These are phyloP conservation scores for Dissophora globulifera DNA, from an alignment of 192 early-diverging fungal species.

Conservation along the genomic window DNA sequence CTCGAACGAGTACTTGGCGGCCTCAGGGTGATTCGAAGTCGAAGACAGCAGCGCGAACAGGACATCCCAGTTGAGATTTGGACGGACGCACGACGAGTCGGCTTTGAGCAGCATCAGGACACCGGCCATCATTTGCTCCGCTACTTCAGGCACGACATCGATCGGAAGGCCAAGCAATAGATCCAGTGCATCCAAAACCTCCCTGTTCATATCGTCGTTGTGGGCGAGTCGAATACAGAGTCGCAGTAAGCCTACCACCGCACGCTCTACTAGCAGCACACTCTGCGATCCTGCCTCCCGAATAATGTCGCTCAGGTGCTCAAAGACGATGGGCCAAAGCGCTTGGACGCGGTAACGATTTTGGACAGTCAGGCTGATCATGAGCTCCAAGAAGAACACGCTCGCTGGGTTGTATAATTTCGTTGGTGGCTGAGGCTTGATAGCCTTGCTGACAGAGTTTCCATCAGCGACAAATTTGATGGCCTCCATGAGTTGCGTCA, in stretches of 20 bases:
- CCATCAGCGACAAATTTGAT: conserved; percentile 65
- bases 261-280: conserved; percentile 77
- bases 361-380: conserved; percentile 78
- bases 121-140: conserved; percentile 83
- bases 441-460: conserved; percentile 44
- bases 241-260: conserved; percentile 78
- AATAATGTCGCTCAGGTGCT: conserved; percentile 79
- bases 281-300: conserved; percentile 70
- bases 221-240: conserved; percentile 77
- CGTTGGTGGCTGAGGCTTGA: conserved; percentile 31
- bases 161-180: conserved; percentile 65
- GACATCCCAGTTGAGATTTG: conserved; percentile 58
- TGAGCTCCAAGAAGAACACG: conserved; percentile 80
- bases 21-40: conserved; percentile 68
- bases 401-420: conserved; percentile 70
- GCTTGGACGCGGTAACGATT: conserved; percentile 78
- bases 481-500: conserved; percentile 68
- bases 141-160: conserved; percentile 70
- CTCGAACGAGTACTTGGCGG: conserved; percentile 73
- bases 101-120: conserved; percentile 72
- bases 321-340: conserved; percentile 72
- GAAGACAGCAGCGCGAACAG: conserved; percentile 65
- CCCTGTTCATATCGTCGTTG: conserved; percentile 67
- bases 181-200: conserved; percentile 63
- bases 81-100: conserved; percentile 57